phyloP scores from a whole-genome alignment of 345 rosid genomes.

The Eucalyptus victrix region DNA sequence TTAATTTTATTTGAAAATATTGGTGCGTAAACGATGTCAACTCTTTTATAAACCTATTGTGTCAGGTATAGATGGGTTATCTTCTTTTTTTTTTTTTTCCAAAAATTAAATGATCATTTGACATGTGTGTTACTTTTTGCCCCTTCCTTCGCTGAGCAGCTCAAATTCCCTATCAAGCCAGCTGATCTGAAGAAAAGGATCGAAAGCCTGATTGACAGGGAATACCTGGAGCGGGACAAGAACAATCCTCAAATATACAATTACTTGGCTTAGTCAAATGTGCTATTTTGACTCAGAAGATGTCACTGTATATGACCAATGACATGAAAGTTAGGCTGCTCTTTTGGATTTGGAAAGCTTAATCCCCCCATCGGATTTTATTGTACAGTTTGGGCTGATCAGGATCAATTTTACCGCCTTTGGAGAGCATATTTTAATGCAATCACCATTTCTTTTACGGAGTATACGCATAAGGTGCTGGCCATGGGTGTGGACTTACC shows the following conservation, averaged over 20 bases:
- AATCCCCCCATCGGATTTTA: neutral
- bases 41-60: neutral
- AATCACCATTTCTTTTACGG: neutral
- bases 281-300: neutral
- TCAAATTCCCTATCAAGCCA: constrained; percentile 93
- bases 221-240: constrained; percentile 97
- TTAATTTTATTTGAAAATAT: neutral
- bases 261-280: constrained; percentile 52
- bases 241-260: constrained; percentile 96
- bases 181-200: constrained; percentile 97
- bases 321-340: neutral
- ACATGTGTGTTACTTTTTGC: neutral
- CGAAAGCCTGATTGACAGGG: constrained; percentile 91
- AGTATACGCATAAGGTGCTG: neutral
- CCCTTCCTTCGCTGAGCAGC: constrained; percentile 33
- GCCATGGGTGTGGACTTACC: neutral
- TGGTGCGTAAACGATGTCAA: neutral
- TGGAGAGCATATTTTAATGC: neutral
- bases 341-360: neutral
- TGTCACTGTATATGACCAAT: neutral
- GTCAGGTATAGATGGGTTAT: neutral
- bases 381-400: neutral
- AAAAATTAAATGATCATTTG: neutral
- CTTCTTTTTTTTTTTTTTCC: neutral
- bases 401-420: neutral